Base-by-base conservation (phyloP, 192 early-diverging fungal species). In the Kickxella alabastrina region DNA sequence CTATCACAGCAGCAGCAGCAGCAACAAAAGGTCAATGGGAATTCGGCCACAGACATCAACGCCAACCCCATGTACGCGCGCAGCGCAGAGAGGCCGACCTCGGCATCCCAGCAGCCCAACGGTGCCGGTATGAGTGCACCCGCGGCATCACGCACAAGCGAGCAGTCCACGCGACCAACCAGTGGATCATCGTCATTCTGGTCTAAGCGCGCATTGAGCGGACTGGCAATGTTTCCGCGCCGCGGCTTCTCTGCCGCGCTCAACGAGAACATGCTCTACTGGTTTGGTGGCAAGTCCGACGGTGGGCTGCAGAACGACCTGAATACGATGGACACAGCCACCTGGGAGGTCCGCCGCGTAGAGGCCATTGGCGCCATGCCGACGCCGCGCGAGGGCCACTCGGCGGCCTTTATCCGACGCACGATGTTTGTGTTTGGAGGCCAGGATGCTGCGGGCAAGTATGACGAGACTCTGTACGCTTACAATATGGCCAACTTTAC, bases 371-470 rank as follows among this genome's bases (percentile, higher is more conserved):
- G 77, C 27, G 55, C 48, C 15, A 27, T 69, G 5, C 77, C 77
- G 5, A 44, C 44, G 23, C 56, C 77, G 17, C 63, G 77, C 38
- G 67, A 69, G 26, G 70, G 69, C 45, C 77, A 79, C 23, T 43
- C 66, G 7, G 71, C 71, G 24, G 48, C 72, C 22, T 79, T 79
- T 31, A 75, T 79, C 21, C 67, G 77, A 8, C 70, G 71, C 40
- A 70, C 77, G 24, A 75, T 79, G 77, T 70, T 79, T 62, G 71
- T 79, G 43, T 79, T 79, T 70, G 77, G 77, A 36, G 77, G 77
- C 24, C 66, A 70, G 39, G 31, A 75, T 7, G 57, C 22, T 14
- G 49, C 59, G 7, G 58, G 71, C 9, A 24, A 23, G 12, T 79
- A 51, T 50, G 71, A 70, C 55, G 68, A 79, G 52, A 59, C 35